Conservation (phyloP, 1,284 basidiomycete species). For the Trichosporon sp. region DNA sequence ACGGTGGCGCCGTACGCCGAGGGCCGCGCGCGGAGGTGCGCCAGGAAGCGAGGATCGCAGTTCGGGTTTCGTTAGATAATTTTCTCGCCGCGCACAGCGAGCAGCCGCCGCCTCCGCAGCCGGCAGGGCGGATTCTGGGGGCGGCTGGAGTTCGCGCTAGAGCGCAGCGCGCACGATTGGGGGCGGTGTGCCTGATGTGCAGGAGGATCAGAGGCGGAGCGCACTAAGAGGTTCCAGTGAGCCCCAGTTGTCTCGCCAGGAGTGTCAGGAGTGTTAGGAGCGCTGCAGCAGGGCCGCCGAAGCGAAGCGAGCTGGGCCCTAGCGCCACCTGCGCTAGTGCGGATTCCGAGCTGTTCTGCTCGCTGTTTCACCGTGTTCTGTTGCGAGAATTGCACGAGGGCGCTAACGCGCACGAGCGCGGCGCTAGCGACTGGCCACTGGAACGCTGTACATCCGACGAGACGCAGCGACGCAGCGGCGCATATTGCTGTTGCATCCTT, state of each 20-base stretch:
- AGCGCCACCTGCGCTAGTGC: neutral
- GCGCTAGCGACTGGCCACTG: neutral
- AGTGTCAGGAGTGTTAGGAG: neutral
- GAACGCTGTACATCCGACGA: neutral
- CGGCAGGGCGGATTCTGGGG: too few species aligned
- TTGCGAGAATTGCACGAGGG: neutral
- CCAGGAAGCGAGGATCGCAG: neutral
- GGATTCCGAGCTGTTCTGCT: neutral
- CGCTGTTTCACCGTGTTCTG: neutral
- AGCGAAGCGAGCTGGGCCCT: neutral
- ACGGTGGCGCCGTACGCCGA: too few species aligned
- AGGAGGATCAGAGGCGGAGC: neutral
- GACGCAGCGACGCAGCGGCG: neutral
- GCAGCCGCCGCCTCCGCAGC: neutral
- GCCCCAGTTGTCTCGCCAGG: neutral
- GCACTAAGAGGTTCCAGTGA: too few species aligned
- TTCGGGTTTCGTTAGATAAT: neutral
- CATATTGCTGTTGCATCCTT: neutral
- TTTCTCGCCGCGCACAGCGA: neutral
- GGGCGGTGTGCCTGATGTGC: neutral
- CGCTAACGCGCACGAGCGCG: neutral
- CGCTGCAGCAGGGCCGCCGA: too few species aligned
- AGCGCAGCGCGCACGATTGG: neutral
- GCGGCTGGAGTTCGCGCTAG: neutral
- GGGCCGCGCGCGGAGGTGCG: neutral